phyloP scores from a whole-genome alignment of 331 rosid species.

The Quercus lobata region DNA sequence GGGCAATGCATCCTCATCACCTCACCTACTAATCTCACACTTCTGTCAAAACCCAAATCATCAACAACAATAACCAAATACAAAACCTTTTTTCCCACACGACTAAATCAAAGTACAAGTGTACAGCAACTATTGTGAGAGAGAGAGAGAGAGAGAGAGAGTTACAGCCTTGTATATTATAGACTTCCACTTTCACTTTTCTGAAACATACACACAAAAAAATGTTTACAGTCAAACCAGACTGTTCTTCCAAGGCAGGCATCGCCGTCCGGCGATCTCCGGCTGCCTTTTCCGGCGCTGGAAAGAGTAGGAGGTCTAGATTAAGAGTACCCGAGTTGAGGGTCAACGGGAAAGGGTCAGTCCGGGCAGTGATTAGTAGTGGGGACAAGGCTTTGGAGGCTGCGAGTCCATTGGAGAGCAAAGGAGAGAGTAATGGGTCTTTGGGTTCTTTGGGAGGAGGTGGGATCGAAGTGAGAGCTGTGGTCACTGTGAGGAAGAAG shows the following conservation, averaged over 20 bases:
- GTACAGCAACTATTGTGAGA: too few species aligned
- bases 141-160: too few species aligned
- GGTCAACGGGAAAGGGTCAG: conserved; percentile 20
- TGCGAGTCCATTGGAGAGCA: conserved; percentile 28
- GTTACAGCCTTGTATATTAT: too few species aligned
- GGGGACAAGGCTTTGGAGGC: conserved; percentile 39
- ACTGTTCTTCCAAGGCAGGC: conserved; percentile 20
- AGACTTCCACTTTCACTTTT: not conserved
- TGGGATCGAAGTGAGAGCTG: conserved; percentile 56
- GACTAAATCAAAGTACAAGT: too few species aligned
- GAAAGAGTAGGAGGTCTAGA: not conserved
- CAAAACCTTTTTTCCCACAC: too few species aligned
- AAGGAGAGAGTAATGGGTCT: conserved; percentile 34
- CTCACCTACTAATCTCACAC: too few species aligned
- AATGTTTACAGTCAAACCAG: conserved; percentile 36
- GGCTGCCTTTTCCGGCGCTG: not conserved
- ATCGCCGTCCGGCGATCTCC: conserved; percentile 14
- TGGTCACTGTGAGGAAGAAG: conserved; percentile 67
- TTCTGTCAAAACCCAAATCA: too few species aligned
- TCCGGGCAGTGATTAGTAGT: conserved; percentile 46
- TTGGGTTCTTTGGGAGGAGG: conserved; percentile 22
- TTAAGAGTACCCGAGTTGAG: conserved; percentile 5
- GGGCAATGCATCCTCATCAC: too few species aligned
- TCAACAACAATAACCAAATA: too few species aligned
- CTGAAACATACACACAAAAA: not conserved